Percentiles rank a stretch among this genome's conserved stretches.
phyloP scores from a whole-genome alignment of 805 yeast species.

The Yarrowia deformans region DNA sequence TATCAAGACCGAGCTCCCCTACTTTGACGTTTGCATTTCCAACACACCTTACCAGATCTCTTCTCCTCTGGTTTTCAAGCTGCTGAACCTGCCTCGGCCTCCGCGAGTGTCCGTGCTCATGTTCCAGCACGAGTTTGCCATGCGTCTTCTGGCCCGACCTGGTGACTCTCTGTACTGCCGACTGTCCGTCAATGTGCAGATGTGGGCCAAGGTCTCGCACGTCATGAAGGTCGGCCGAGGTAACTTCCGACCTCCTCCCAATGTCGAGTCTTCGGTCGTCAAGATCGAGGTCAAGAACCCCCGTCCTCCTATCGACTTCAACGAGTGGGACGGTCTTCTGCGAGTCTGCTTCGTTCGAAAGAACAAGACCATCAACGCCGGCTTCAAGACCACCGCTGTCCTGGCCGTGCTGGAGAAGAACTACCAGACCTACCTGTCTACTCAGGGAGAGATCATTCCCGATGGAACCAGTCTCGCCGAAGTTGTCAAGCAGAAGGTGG shows the following conservation, averaged over 20 bases:
- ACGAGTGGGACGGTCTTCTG: slow-evolving; percentile 96
- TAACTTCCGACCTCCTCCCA: slow-evolving; percentile 97
- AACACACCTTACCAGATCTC: slow-evolving; percentile 98
- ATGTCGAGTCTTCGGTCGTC: slow-evolving; percentile 96
- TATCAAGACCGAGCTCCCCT: slow-evolving; percentile 93
- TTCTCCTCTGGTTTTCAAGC: slow-evolving; percentile 92
- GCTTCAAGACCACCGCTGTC: slow-evolving; percentile 83
- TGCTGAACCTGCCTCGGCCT: slow-evolving; percentile 88
- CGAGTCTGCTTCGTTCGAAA: slow-evolving; percentile 92
- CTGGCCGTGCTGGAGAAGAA: slow-evolving; percentile 84
- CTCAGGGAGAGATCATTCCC: slow-evolving; percentile 50
- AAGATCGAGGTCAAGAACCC: slow-evolving; percentile 91
- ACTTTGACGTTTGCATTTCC: slow-evolving; percentile 93
- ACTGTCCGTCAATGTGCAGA: slow-evolving; percentile 93
- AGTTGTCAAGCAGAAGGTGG: slow-evolving; percentile 72
- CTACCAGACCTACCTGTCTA: slow-evolving; percentile 76
- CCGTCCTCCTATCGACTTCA: slow-evolving; percentile 90
- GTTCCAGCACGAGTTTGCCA: slow-evolving; percentile 98
- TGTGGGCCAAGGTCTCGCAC: slow-evolving; percentile 99
- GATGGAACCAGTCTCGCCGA: slow-evolving; percentile 50
- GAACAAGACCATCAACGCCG: slow-evolving; percentile 90
- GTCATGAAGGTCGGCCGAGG: slow-evolving; percentile 98
- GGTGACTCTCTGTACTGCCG: slow-evolving; percentile 95
- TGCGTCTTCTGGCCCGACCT: slow-evolving; percentile 91
- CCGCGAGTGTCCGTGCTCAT: slow-evolving; percentile 94